phyloP scores from a whole-genome alignment of 2,329 filamentous ascomycete genomes.

The Nemania sp. region DNA sequence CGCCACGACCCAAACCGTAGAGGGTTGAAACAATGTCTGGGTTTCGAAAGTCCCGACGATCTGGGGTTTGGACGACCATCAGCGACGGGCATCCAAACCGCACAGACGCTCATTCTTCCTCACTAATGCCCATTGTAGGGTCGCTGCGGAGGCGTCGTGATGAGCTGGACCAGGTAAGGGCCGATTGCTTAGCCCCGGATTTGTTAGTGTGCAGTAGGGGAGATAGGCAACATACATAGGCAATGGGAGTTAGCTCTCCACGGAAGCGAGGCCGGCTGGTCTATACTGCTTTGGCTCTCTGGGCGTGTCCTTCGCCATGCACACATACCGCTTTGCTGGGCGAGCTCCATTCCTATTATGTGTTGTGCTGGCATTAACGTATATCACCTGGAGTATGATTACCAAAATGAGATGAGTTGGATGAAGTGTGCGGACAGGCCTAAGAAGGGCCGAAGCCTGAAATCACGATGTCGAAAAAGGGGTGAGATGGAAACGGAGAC shows the following conservation, averaged over 20 bases:
- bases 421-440: not conserved
- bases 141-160: slow-evolving; percentile 8
- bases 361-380: not conserved
- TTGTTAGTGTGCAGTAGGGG: slow-evolving; percentile 11
- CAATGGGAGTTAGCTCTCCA: not conserved
- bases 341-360: not conserved
- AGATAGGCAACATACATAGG: not conserved
- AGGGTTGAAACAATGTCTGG: slow-evolving; percentile 27
- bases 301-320: not conserved
- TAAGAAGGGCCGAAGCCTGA: not conserved
- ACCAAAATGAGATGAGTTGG: not conserved
- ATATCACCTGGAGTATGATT: not conserved
- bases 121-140: not conserved
- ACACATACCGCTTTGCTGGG: not conserved
- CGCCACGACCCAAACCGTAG: slow-evolving; percentile 15
- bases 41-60: not conserved
- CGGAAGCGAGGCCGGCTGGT: not conserved
- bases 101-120: not conserved
- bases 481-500: not conserved
- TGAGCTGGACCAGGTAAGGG: slow-evolving; percentile 20
- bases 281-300: not conserved
- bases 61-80: not conserved
- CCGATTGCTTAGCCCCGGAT: slow-evolving; percentile 2
- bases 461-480: not conserved
- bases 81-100: not conserved